phyloP scores from a whole-genome alignment of 306 rosid genomes.

The Pyrus communis region DNA sequence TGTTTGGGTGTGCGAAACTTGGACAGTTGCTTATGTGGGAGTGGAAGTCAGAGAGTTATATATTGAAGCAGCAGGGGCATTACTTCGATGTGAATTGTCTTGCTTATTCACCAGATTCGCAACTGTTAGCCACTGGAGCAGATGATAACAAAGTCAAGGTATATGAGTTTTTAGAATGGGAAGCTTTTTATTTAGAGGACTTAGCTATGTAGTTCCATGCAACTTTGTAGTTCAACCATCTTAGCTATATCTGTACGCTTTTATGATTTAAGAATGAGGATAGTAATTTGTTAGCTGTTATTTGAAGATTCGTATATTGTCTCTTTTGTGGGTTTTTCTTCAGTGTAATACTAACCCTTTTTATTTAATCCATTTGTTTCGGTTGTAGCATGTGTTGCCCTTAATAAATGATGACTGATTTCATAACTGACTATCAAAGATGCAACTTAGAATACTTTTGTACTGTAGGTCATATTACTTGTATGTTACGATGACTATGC shows the following conservation, averaged over 20 bases:
- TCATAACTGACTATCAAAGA: not conserved
- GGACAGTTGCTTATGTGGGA: constrained; percentile 98
- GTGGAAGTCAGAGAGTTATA: constrained; percentile 91
- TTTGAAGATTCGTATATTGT: not conserved
- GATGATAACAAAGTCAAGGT: constrained; percentile 99
- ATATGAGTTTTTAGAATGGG: not conserved
- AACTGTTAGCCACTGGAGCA: constrained; percentile 86
- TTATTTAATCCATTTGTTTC: not conserved
- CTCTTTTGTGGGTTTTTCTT: not conserved
- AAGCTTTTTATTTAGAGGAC: not conserved
- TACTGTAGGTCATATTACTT: not conserved
- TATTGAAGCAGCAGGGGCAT: constrained; percentile 99
- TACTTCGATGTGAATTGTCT: constrained; percentile 83
- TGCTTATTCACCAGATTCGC: constrained; percentile 81
- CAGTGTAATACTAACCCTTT: not conserved
- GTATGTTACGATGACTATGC: not conserved
- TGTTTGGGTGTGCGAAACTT: constrained; percentile 79
- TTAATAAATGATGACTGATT: not conserved
- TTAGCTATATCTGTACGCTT: not conserved
- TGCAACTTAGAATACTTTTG: not conserved
- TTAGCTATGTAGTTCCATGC: not conserved
- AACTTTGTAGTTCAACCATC: not conserved
- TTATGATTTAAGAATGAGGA: not conserved
- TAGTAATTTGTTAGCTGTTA: not conserved
- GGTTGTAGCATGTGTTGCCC: not conserved